Percentiles rank a stretch among this genome's conserved stretches.
phyloP scores from a whole-genome alignment of 352 stramenopile genomes.

The Pythium guiyangense region DNA sequence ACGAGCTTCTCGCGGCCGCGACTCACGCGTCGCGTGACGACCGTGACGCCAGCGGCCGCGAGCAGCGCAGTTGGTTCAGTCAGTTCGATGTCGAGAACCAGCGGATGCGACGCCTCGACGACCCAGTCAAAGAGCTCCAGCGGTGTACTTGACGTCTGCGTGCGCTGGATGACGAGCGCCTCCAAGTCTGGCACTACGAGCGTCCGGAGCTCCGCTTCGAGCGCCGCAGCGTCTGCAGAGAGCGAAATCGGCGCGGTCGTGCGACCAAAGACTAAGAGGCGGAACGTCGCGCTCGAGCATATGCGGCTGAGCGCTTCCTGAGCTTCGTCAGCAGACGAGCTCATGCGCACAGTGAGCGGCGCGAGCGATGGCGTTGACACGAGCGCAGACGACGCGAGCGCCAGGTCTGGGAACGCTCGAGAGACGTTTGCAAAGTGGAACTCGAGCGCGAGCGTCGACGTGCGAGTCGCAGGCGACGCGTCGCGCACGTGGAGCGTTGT shows the following conservation, averaged over 20 bases:
- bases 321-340: neutral
- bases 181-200: conserved; percentile 3
- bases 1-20: conserved; percentile 5
- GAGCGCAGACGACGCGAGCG: conserved; percentile 4
- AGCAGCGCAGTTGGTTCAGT: neutral
- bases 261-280: conserved; percentile 7
- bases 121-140: conserved; percentile 7
- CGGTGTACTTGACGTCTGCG: neutral
- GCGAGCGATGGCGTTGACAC: conserved; percentile 1
- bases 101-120: conserved; percentile 11
- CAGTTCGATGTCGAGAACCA: conserved; percentile 1
- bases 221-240: neutral
- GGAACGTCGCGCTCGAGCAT: conserved; percentile 1
- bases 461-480: neutral
- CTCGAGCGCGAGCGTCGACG: conserved; percentile 1
- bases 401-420: conserved; percentile 5
- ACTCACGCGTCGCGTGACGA: conserved; percentile 4
- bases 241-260: conserved; percentile 4
- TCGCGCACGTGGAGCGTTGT: conserved; percentile 8
- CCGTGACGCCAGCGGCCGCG: neutral
- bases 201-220: conserved; percentile 7
- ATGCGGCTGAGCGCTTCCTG: neutral
- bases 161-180: conserved; percentile 1
- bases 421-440: conserved; percentile 3
- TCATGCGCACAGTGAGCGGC: neutral